Percentiles rank a stretch among this genome's conserved stretches.
Evolutionary conservation across 2,329 filamentous ascomycete species (phyloP).

Genomic region (Chaetomium olivaceum): DNA sequence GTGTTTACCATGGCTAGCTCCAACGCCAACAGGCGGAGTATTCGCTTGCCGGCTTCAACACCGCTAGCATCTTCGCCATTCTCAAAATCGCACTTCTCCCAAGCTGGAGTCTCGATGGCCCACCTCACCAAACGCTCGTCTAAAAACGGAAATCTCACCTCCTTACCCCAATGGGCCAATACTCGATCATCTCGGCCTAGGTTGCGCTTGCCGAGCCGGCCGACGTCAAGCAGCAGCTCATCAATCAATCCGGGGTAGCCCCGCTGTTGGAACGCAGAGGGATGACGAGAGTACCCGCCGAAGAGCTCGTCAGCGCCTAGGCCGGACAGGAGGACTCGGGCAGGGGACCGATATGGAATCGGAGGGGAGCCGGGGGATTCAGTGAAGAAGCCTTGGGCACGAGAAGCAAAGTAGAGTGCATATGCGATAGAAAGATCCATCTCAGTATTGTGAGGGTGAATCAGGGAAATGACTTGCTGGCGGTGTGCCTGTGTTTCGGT

Average conservation of each 20-base stretch:
- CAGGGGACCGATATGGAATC: conserved; percentile 62
- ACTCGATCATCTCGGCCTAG: conserved; percentile 90
- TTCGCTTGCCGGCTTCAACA: conserved; percentile 77
- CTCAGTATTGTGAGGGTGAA: conserved; percentile 92
- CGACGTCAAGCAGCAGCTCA: conserved; percentile 83
- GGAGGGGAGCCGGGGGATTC: conserved; percentile 16
- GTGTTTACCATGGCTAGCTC: conserved; percentile 70
- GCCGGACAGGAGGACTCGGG: conserved; percentile 85
- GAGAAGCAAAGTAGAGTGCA: conserved; percentile 92
- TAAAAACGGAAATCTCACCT: conserved; percentile 86
- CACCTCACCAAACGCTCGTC: conserved; percentile 85
- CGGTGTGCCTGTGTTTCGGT: conserved; percentile 70
- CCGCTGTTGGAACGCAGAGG: conserved; percentile 67
- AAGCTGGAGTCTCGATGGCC: conserved; percentile 72
- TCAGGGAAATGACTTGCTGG: conserved; percentile 69
- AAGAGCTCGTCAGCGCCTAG: conserved; percentile 96
- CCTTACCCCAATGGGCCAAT: conserved; percentile 84
- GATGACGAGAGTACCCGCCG: conserved; percentile 86
- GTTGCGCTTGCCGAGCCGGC: conserved; percentile 87
- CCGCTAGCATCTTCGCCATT: conserved; percentile 38
- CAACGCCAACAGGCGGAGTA: conserved; percentile 75
- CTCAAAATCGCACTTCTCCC: conserved; percentile 88
- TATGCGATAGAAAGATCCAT: conserved; percentile 96
- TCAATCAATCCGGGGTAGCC: conserved; percentile 73
- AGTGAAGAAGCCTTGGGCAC: conserved; percentile 61